Conservation (phyloP, 352 stramenopile genomes). For the Phytophthora pistaciae region DNA sequence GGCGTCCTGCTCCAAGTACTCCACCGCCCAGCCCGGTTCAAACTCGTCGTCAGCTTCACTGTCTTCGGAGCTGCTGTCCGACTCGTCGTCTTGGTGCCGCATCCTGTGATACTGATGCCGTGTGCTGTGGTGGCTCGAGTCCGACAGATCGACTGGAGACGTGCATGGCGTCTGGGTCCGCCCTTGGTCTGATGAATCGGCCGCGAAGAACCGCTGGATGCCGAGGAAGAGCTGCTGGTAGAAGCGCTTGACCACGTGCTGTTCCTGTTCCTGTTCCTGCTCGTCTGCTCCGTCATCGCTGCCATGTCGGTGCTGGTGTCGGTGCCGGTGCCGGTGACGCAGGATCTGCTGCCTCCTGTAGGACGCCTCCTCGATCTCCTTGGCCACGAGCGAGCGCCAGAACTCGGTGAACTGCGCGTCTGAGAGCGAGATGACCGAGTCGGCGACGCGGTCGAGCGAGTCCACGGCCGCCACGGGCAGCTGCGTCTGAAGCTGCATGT, state of each 20-base stretch:
- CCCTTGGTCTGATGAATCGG: slow-evolving; percentile 26
- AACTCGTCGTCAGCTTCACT: slow-evolving; percentile 28
- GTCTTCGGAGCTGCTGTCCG: slow-evolving; percentile 16
- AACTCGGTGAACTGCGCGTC: slow-evolving; percentile 73
- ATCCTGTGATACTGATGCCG: slow-evolving; percentile 15
- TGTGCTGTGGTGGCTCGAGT: slow-evolving; percentile 36
- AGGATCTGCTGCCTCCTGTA: slow-evolving; percentile 23
- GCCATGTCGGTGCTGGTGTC: slow-evolving; percentile 10
- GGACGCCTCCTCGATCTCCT: slow-evolving; percentile 49
- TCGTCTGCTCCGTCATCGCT: slow-evolving; percentile 10
- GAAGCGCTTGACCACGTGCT: slow-evolving; percentile 53
- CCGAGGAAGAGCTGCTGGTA: slow-evolving; percentile 60
- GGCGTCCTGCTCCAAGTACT: slow-evolving; percentile 84
- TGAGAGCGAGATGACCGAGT: slow-evolving; percentile 70
- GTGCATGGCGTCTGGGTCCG: slow-evolving; percentile 76
- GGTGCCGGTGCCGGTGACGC: slow-evolving; percentile 8
- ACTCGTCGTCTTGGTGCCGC: slow-evolving; percentile 16
- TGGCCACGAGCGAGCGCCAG: slow-evolving; percentile 68
- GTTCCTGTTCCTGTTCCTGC: slow-evolving; percentile 17
- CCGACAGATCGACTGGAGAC: slow-evolving; percentile 55
- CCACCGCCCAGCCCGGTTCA: slow-evolving; percentile 79
- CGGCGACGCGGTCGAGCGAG: slow-evolving; percentile 56
- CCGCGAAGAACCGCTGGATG: slow-evolving; percentile 60
- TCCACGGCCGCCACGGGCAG: slow-evolving; percentile 58
- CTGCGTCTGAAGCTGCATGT: slow-evolving; percentile 67